phyloP scores from a whole-genome alignment of 768 basidiomycete genomes.

The Tulasnella sp. region DNA sequence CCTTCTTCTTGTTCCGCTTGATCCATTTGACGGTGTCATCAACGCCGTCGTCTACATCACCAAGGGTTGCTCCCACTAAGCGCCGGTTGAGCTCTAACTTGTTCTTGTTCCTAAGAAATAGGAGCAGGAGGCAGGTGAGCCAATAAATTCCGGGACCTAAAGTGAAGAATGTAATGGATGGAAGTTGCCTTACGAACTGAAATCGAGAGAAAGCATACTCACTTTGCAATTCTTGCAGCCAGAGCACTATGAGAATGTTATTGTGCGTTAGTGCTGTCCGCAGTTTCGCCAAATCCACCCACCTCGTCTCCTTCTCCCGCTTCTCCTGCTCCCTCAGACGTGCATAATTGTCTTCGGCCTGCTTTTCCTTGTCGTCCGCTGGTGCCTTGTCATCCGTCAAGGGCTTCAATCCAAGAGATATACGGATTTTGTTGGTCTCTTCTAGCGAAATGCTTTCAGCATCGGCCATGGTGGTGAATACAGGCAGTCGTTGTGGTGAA shows the following conservation, averaged over 20 bases:
- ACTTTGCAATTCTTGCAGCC: slow-evolving; percentile 76
- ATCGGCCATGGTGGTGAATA: slow-evolving; percentile 30
- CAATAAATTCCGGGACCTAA: not conserved
- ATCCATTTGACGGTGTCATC: slow-evolving; percentile 84
- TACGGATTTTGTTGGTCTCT: slow-evolving; percentile 92
- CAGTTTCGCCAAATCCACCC: slow-evolving; percentile 21
- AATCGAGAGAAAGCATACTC: slow-evolving; percentile 36
- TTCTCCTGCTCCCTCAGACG: slow-evolving; percentile 54
- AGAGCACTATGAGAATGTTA: slow-evolving; percentile 19
- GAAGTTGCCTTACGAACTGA: slow-evolving; percentile 6
- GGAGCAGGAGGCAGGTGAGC: slow-evolving; percentile 36
- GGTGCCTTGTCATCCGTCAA: slow-evolving; percentile 69
- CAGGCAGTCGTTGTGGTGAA: slow-evolving; percentile 23
- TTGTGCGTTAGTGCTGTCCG: not conserved
- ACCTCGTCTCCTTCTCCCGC: slow-evolving; percentile 70
- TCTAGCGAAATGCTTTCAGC: slow-evolving; percentile 84
- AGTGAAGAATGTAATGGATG: slow-evolving; percentile 3
- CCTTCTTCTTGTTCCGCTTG: slow-evolving; percentile 80
- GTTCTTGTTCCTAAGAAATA: slow-evolving; percentile 71
- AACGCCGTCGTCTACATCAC: slow-evolving; percentile 61
- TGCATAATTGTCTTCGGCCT: slow-evolving; percentile 80
- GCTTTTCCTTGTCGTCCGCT: slow-evolving; percentile 60
- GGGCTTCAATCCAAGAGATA: slow-evolving; percentile 86
- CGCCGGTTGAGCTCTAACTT: slow-evolving; percentile 82
- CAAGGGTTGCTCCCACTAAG: slow-evolving; percentile 86